A percentile compares a stretch with the other conserved stretches of the same genome.
phyloP scores from a whole-genome alignment of 129 eudicot species.

The sunflower (Helianthus annuus) region DNA sequence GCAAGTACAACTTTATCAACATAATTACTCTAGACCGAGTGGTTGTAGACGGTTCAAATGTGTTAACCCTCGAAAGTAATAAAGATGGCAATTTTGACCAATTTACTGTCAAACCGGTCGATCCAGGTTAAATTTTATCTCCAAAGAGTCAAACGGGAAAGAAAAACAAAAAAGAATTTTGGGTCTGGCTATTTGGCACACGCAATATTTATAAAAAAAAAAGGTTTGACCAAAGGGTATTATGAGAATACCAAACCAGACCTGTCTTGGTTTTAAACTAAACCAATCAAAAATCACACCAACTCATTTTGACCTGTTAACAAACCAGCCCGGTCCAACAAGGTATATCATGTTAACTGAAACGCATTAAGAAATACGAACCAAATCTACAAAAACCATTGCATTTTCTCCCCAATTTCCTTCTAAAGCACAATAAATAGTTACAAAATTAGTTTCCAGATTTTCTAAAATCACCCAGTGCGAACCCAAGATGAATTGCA shows the following conservation, averaged over 20 bases:
- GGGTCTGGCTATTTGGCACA: too few species aligned
- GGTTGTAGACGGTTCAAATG: not conserved
- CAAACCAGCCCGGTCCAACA: not conserved
- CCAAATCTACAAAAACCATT: not conserved
- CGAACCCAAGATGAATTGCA: not conserved
- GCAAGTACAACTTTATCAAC: conserved; percentile 46
- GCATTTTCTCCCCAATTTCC: not conserved
- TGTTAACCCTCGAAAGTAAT: not conserved
- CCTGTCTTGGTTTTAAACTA: not conserved
- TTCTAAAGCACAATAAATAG: not conserved
- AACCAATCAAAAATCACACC: not conserved
- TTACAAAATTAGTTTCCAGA: not conserved
- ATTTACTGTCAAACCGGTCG: too few species aligned
- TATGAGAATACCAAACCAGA: not conserved
- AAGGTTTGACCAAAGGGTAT: too few species aligned
- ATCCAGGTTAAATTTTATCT: not conserved
- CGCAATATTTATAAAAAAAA: too few species aligned
- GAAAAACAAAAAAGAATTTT: not conserved
- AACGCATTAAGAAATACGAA: not conserved
- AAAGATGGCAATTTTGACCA: not conserved
- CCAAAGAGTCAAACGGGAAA: not conserved
- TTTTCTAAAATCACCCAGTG: not conserved
- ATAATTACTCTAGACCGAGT: conserved; percentile 12
- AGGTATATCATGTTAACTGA: not conserved
- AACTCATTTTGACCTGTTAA: not conserved